Percentiles rank a stretch among this genome's conserved stretches.
phyloP scores from a whole-genome alignment of 495 filamentous ascomycete genomes.

The Tetracladium setigerum region DNA sequence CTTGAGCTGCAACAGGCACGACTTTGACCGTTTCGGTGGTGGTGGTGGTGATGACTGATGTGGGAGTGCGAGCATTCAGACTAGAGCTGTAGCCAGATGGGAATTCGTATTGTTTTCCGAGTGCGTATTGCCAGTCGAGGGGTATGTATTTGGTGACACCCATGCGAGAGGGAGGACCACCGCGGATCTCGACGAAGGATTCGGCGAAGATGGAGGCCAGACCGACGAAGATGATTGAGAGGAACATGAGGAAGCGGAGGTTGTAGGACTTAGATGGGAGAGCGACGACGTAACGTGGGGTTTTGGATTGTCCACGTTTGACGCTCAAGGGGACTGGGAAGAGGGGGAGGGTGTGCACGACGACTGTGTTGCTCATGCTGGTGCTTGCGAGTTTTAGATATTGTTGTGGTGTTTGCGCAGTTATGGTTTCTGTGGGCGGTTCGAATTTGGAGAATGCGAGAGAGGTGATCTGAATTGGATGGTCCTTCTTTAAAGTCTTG shows the following conservation, averaged over 20 bases:
- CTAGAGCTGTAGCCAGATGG: conserved; percentile 3
- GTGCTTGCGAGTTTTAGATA: conserved; percentile 77
- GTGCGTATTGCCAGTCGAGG: conserved; percentile 19
- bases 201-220: conserved; percentile 41
- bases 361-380: conserved; percentile 75
- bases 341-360: conserved; percentile 79
- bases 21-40: neutral
- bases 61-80: neutral
- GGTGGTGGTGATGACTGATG: neutral
- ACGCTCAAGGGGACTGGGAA: conserved; percentile 32
- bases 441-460: conserved; percentile 69
- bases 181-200: conserved; percentile 58
- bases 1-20: neutral
- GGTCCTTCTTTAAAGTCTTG: conserved; percentile 61
- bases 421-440: conserved; percentile 43
- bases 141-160: conserved; percentile 35
- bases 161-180: conserved; percentile 48
- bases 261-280: conserved; percentile 34
- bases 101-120: conserved; percentile 22
- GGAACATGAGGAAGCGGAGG: conserved; percentile 32
- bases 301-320: conserved; percentile 34
- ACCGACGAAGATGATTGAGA: conserved; percentile 33
- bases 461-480: conserved; percentile 79
- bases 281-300: conserved; percentile 59
- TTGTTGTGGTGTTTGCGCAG: conserved; percentile 40